Base-by-base conservation (phyloP, 345 rosid genomes). In the Linum lewisii region DNA sequence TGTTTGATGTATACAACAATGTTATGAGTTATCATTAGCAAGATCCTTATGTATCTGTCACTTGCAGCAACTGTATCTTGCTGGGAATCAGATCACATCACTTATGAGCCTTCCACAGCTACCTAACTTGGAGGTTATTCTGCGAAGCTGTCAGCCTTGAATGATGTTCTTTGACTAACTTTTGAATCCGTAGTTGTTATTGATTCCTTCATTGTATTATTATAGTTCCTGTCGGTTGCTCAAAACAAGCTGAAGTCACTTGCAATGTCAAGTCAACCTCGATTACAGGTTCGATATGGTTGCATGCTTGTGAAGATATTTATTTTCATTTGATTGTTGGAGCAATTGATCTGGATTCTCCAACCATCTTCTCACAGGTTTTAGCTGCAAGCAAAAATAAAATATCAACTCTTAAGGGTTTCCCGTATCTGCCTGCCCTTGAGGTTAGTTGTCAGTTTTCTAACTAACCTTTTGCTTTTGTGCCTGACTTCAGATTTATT, bases 331-430 rank as follows among this genome's bases (percentile, higher is more conserved):
- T 3, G 32, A 14, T 36, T 7, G 57, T 13, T n/a, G 20, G 25
- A 52, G 54, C 50, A 24, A 19, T 51, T 53, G 57, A 26, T 51
- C 58, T 65, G 21, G 49, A 61, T 54, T 49, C 66, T 59, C 47
- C n/a, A 29, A 29, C 34, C 0, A 29, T 16, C 15, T 36, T 10
- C 5, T 57, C 63, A 21, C 76, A 92, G 98, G 98, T 92, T 49
- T 77, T 92, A 69, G 98, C 98, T 72, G 97, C 98, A 57, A 92
- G 98, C 77, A 92, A 84, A 82, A 92, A 92, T 78, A 88, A 69
- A 80, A 88, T 92, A 77, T 75, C 89, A 64, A 92, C 95, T 58
- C 74, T 92, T 63, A 92, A 86, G 78, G 89, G 86, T 54, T 92
- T 92, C 68, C 98, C 98, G 2, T 78, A 83, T 70, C 79, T 92